Evolutionary conservation across 2,329 filamentous ascomycete species (phyloP), one percentile per base, ranked within the genome.

Genomic region (Xylariaceae sp.): DNA sequence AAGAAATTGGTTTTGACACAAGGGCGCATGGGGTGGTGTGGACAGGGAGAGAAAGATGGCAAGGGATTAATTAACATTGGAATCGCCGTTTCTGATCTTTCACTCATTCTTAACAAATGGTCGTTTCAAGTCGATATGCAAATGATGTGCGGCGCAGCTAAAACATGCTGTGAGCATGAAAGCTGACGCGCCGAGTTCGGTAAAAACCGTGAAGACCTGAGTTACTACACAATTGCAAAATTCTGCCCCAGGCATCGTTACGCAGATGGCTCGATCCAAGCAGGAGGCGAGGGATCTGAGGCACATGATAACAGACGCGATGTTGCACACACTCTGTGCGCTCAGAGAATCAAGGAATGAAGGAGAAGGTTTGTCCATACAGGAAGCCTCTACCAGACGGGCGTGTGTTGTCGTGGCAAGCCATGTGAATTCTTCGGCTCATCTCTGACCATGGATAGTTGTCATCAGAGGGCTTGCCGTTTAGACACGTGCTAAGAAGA

Each of bases 311-410:
- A 44, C 42, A 45, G 37, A 41, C 39, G 41, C 43, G 40, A 45
- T 42, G 52, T 53, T 46, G 49, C 50, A 54, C 49, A 50, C 47
- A 34, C 37, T 42, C 39, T 45, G 47, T 35, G 46, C 42, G 49
- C 16, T 21, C 36, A 44, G 47, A 46, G 45, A 45, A 47, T 47
- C 48, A 47, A 44, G 42, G 40, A 38, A 29, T 29, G 37, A 29
- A 34, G 17, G 38, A 42, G 27, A 40, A n/a, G n/a, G n/a, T n/a
- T n/a, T n/a, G n/a, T n/a, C n/a, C n/a, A n/a, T n/a, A n/a, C n/a
- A n/a, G n/a, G n/a, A n/a, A n/a, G n/a, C n/a, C n/a, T n/a, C n/a
- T n/a, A n/a, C n/a, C n/a, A n/a, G n/a, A n/a, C n/a, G n/a, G n/a
- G n/a, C n/a, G 32, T 32, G 27, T 29, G 27, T 32, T 11, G 33